phyloP scores from a whole-genome alignment of 148 eudicot species.

The Rhododendron vialii region DNA sequence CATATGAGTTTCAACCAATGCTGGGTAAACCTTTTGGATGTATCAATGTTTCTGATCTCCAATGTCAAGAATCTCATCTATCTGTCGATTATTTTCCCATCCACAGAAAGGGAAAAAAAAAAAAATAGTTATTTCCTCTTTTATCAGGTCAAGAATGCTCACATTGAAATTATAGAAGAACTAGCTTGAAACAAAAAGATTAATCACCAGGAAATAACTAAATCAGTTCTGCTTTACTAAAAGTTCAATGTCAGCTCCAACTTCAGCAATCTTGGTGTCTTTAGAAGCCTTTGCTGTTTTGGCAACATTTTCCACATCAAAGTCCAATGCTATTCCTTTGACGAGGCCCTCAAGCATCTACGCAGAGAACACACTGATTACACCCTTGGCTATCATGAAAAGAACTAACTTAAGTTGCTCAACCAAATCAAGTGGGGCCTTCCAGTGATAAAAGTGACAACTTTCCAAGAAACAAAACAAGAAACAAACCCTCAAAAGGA shows the following conservation, averaged over 20 bases:
- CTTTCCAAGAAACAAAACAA: not conserved
- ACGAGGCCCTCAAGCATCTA: constrained; percentile 93
- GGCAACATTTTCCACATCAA: constrained; percentile 75
- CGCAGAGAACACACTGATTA: not conserved
- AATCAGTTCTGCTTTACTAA: constrained; percentile 38
- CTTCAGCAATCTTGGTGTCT: constrained; percentile 76
- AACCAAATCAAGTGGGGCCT: not conserved
- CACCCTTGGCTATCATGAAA: not conserved
- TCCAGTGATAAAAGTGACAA: not conserved
- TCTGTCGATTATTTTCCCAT: not conserved
- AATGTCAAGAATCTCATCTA: not conserved
- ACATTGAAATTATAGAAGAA: not conserved
- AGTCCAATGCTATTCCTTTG: constrained; percentile 71
- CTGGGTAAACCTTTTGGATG: not conserved
- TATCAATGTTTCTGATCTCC: not conserved
- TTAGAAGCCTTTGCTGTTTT: constrained; percentile 63
- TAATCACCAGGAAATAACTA: not conserved
- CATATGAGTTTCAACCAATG: not conserved
- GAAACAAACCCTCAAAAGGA: not conserved
- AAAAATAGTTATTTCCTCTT: not conserved
- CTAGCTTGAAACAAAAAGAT: not conserved
- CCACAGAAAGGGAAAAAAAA: too few species aligned
- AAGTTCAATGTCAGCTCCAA: constrained; percentile 76
- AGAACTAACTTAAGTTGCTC: not conserved
- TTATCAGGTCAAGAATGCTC: not conserved